Evolutionary conservation across 2,329 filamentous ascomycete genomes (phyloP).

Genomic region (Beauveria caledonica): DNA sequence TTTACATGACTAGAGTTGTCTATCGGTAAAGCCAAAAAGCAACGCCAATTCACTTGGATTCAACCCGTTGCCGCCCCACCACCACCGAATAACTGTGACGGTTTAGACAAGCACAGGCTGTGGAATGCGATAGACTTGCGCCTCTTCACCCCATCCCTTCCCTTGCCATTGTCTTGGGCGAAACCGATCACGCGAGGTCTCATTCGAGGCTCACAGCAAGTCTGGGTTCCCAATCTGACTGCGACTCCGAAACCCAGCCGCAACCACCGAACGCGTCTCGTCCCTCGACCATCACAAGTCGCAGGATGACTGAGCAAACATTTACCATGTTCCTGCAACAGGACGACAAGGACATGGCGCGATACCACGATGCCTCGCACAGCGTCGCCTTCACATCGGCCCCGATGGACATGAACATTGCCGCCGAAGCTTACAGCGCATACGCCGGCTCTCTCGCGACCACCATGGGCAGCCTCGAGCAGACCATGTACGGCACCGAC

Average conservation of each 20-base stretch:
- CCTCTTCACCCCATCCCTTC: neutral
- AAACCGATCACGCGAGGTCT: neutral
- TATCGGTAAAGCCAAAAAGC: neutral
- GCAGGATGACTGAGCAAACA: constrained; percentile 8
- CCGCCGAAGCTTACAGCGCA: constrained; percentile 36
- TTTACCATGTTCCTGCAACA: constrained; percentile 13
- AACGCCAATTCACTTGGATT: neutral
- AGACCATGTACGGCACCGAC: constrained; percentile 34
- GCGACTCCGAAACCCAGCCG: neutral
- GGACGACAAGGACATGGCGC: constrained; percentile 32
- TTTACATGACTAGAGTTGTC: neutral
- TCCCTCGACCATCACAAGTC: neutral
- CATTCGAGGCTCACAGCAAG: neutral
- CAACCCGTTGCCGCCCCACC: neutral
- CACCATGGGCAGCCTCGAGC: constrained; percentile 34
- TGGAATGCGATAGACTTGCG: constrained; percentile 3
- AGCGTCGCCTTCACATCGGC: constrained; percentile 31
- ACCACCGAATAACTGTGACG: neutral
- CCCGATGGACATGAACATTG: constrained; percentile 40
- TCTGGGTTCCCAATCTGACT: neutral
- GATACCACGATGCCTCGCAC: constrained; percentile 39
- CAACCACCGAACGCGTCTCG: neutral
- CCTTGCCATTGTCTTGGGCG: neutral
- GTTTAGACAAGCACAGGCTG: neutral
- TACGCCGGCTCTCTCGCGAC: constrained; percentile 22